These are phyloP conservation scores for Pholiota molesta DNA, from an alignment of 768 basidiomycete genomes.

Conservation along the genomic window DNA sequence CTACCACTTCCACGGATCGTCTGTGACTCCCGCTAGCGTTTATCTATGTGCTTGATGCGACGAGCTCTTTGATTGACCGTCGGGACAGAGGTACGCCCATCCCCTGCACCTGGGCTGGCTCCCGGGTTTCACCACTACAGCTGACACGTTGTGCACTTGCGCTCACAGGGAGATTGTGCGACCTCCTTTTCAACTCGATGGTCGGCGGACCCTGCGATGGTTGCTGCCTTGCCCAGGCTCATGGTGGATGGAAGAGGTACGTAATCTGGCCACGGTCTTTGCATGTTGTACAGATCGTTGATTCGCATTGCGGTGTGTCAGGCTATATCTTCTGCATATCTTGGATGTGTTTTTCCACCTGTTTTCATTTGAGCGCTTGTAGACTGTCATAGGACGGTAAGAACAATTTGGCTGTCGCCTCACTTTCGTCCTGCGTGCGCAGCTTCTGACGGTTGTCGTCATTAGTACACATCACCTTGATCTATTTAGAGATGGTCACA, in stretches of 20 bases:
- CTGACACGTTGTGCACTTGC: conserved; percentile 10
- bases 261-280: conserved; percentile 12
- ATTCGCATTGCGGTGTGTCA: neutral
- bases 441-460: neutral
- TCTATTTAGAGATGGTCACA: neutral
- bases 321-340: neutral
- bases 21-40: neutral
- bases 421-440: neutral
- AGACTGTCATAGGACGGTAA: neutral
- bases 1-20: neutral
- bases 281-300: conserved; percentile 2
- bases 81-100: conserved; percentile 1
- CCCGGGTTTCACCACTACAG: conserved; percentile 3
- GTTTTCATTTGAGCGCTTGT: too few relatives aligned
- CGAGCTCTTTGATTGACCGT: neutral
- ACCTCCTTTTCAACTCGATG: neutral
- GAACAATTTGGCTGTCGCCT: neutral
- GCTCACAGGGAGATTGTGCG: neutral
- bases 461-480: neutral
- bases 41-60: neutral
- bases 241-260: conserved; percentile 10
- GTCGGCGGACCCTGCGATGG: neutral
- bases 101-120: neutral
- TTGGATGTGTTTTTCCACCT: too few relatives aligned
- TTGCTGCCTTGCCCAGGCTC: neutral